Conservation (phyloP, 2,329 filamentous ascomycete species). For the Magnaporthiopsis incrustans region DNA sequence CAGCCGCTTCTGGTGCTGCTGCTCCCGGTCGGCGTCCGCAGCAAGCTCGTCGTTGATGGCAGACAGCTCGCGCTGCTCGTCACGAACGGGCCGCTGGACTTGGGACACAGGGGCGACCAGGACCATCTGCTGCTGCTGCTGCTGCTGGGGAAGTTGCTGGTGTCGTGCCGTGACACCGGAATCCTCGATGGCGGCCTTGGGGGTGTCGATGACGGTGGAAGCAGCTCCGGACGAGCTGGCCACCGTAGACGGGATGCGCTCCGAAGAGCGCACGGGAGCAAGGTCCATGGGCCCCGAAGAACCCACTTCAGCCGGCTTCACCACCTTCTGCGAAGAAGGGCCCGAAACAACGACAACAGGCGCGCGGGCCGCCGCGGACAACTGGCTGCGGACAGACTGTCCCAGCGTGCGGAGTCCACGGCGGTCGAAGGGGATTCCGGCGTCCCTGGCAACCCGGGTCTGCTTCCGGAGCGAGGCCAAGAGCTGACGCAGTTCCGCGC, state of each 20-base stretch:
- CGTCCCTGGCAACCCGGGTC: not conserved
- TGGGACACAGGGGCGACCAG: too few relatives aligned
- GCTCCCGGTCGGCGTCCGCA: too few relatives aligned
- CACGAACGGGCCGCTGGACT: too few relatives aligned
- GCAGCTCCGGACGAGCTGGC: not conserved
- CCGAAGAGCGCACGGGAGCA: not conserved
- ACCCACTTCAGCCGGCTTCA: not conserved
- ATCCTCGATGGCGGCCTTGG: too few relatives aligned
- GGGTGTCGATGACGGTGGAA: not conserved
- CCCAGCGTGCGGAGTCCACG: not conserved
- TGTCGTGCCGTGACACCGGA: not conserved
- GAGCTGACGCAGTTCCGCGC: not conserved
- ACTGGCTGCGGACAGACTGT: not conserved
- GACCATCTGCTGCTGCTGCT: not conserved
- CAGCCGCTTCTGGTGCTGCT: too few relatives aligned
- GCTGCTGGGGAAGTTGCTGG: not conserved
- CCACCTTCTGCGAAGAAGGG: not conserved
- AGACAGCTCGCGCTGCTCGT: too few relatives aligned
- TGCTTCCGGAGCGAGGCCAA: not conserved
- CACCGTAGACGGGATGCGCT: not conserved
- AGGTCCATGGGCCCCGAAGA: not conserved
- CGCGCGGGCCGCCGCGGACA: too few relatives aligned
- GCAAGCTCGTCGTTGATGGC: too few relatives aligned
- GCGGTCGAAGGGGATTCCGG: not conserved
- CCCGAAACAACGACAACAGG: not conserved